These are phyloP conservation scores for Metschnikowia cubensis DNA, from an alignment of 805 yeast genomes.

Conservation along the genomic window DNA sequence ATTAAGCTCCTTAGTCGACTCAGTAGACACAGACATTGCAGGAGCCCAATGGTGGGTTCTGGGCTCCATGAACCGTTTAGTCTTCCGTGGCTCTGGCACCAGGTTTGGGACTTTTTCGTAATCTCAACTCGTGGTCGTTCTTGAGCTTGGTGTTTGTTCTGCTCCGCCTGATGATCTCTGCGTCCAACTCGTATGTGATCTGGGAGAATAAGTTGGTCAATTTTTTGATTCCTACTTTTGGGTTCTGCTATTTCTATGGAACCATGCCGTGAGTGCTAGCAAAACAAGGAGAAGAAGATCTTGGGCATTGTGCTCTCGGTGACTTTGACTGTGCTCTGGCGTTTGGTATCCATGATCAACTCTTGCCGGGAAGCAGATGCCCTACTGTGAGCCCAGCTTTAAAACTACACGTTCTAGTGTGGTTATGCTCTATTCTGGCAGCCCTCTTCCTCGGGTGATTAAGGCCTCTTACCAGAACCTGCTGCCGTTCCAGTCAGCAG, in stretches of 20 bases:
- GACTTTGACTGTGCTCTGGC: conserved; percentile 59
- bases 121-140: conserved; percentile 66
- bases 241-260: conserved; percentile 44
- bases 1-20: too few species aligned
- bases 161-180: conserved; percentile 67
- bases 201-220: conserved; percentile 85
- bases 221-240: conserved; percentile 61
- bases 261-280: conserved; percentile 18
- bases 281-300: conserved; percentile 42
- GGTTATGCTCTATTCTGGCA: conserved; percentile 49
- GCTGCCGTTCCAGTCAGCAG: conserved; percentile 80
- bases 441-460: conserved; percentile 62
- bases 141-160: conserved; percentile 55
- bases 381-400: conserved; percentile 69
- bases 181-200: conserved; percentile 87
- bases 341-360: conserved; percentile 64
- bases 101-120: conserved; percentile 55
- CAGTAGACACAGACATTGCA: too few species aligned
- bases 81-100: conserved; percentile 56
- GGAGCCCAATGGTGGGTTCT: too few species aligned
- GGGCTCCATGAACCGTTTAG: conserved; percentile 74
- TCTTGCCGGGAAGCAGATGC: conserved; percentile 90
- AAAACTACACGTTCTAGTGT: conserved; percentile 64
- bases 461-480: conserved; percentile 68
- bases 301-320: conserved; percentile 71